Base-by-base conservation (phyloP, 345 rosid genomes). In the Nasturtium officinale region DNA sequence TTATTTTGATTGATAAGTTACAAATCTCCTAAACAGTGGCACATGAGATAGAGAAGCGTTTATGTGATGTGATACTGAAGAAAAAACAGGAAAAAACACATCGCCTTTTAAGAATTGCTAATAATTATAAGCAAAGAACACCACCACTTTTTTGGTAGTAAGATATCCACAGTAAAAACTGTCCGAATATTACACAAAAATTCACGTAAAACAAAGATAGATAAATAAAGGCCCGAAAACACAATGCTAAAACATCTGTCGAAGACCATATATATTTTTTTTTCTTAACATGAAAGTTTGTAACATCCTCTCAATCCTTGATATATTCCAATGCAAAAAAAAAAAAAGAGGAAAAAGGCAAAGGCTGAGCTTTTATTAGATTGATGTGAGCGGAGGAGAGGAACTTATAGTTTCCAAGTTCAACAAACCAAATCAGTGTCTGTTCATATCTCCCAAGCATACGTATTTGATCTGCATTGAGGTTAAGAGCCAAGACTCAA, bases 401-500 rank as follows among this genome's bases (percentile, higher is more conserved):
- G 46, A 37, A 37, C 72, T 66, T 58, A 37, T 47, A 21, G 35
- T 56, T 73, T 46, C 29, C n/a, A 43, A 56, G 17, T 80, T 73
- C 48, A 25, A 46, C 69, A 52, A 33, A 61, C 67, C 75, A 47
- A 62, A 46, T 85, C 83, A 86, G 26, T 79, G 80, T 72, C 87
- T 80, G 79, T 81, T 90, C 97, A 94, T 88, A 72, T 88, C 89
- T 46, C 96, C 99, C 68, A 91, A 55, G 88, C 97, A 91, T 38
- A 95, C 75, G 66, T 91, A 88, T 71, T 89, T 91, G 61, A 85
- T 54, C 97, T 91, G 96, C 78, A 67, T 47, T 59, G 33, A 72
- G 61, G 43, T 23, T 52, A 66, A 50, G 67, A 16, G 52, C 54
- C 54, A 43, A 56, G 16, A 42, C 4, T 67, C 61, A 57, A 25